Evolutionary conservation across 75 land plant species (phyloP), one percentile per base, ranked within the genome.

Genomic region (Selaginella tamariscina): DNA sequence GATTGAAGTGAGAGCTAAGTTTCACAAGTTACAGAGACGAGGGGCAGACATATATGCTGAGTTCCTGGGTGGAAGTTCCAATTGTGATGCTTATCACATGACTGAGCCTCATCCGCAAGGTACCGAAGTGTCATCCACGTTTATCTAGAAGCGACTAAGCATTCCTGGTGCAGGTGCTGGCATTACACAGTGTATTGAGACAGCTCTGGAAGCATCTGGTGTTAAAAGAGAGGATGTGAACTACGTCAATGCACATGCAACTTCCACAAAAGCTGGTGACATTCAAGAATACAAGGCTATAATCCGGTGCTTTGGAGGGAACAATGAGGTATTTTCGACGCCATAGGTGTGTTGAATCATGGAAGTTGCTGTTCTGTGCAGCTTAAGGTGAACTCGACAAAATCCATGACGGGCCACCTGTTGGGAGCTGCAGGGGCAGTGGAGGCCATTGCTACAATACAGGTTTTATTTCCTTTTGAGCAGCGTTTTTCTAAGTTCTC

Each of bases 181-280:
- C 22, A 74, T 92, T 22, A 29, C 73, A 70, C 89, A 88, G 31
- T 92, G 88, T 76, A 88, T 92, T 44, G 94, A 92, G 73, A 92
- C 81, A 68, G 98, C 94, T 0, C 69, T 92, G 32, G 69, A 83
- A 31, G 79, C 84, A n/a, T 65, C 94, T 15, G 98, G 98, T 57
- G 82, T 92, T 22, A 29, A 73, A 11, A 79, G 65, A 22, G 82
- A 84, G 72, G 89, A 86, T 70, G 88, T 92, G 2, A 92, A 92
- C 69, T 92, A 92, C 73, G 78, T 92, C 54, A 92, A 92, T 79
- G 98, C 98, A 29, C 98, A 92, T 83, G 98, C 98, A 24, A 88
- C 89, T 32, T 88, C 94, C 1, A 88, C 98, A 22, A 82, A 29
- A 27, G 74, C 86, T 68, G 98, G 94, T 70, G 98, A 92, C 68